Percentiles rank a stretch among this genome's conserved stretches.
Evolutionary conservation across 1,139 yeast species (phyloP).

Genomic region (Kazachstania sp.): DNA sequence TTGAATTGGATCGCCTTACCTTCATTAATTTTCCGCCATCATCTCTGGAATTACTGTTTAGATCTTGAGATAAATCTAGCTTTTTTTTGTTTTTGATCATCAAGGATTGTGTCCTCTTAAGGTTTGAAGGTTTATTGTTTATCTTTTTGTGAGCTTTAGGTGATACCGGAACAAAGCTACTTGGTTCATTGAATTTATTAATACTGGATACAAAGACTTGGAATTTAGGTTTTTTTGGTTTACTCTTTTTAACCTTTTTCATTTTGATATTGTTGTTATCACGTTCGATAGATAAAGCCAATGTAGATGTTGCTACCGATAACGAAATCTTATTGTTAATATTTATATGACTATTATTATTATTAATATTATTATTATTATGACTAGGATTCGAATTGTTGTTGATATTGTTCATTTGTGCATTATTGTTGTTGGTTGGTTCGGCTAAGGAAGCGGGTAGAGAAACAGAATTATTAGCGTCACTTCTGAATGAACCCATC

Average conservation of each 20-base stretch:
- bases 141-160: conserved; percentile 2
- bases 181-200: conserved; percentile 24
- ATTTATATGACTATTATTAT: conserved; percentile 2
- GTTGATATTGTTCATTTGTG: background rate
- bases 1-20: conserved; percentile 3
- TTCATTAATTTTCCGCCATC: background rate
- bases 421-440: conserved; percentile 6
- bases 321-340: background rate
- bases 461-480: conserved; percentile 8
- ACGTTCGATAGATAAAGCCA: conserved; percentile 5
- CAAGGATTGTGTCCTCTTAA: conserved; percentile 12
- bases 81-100: background rate
- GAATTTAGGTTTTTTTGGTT: conserved; percentile 27
- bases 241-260: conserved; percentile 17
- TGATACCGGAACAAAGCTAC: conserved; percentile 7
- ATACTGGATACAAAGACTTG: conserved; percentile 31
- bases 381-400: too few relatives aligned
- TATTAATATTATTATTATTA: background rate
- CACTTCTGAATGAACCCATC: conserved; percentile 31
- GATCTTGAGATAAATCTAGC: background rate
- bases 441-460: background rate
- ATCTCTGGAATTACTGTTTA: background rate
- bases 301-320: conserved; percentile 5
- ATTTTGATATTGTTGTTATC: conserved; percentile 2
- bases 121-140: background rate